phyloP scores from a whole-genome alignment of 2,329 filamentous ascomycete genomes.

The Blastomyces percursus region DNA sequence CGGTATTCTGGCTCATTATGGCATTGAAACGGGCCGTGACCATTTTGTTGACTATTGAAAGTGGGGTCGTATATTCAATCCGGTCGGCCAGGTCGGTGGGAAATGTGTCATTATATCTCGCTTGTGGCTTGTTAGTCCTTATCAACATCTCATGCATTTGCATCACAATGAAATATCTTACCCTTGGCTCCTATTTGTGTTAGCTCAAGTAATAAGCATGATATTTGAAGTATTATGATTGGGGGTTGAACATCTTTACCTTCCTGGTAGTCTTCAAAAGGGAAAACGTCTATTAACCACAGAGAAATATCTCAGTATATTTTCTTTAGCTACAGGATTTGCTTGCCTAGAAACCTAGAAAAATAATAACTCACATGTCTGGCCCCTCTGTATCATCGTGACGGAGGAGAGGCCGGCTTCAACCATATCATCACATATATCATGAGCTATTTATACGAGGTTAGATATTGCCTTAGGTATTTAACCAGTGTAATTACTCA shows the following conservation, averaged over 20 bases:
- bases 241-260: not conserved
- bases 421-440: slow-evolving; percentile 40
- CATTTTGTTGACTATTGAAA: slow-evolving; percentile 19
- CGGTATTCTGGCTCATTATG: slow-evolving; percentile 24
- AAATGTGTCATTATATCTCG: slow-evolving; percentile 15
- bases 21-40: slow-evolving; percentile 23
- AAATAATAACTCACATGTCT: slow-evolving; percentile 25
- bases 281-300: slow-evolving; percentile 14
- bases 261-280: slow-evolving; percentile 14
- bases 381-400: slow-evolving; percentile 39
- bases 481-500: not conserved
- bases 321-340: not conserved
- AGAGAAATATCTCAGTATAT: not conserved
- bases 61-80: slow-evolving; percentile 18
- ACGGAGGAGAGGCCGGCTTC: slow-evolving; percentile 31
- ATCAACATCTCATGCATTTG: not conserved
- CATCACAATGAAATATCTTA: slow-evolving; percentile 7
- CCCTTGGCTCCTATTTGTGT: slow-evolving; percentile 7
- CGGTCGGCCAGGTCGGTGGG: slow-evolving; percentile 16
- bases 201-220: not conserved
- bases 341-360: not conserved
- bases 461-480: not conserved
- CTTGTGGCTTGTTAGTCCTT: slow-evolving; percentile 4
- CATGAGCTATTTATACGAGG: slow-evolving; percentile 24
- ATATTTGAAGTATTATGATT: not conserved